phyloP scores from a whole-genome alignment of 306 rosid species.

The Acacia crassicarpa region DNA sequence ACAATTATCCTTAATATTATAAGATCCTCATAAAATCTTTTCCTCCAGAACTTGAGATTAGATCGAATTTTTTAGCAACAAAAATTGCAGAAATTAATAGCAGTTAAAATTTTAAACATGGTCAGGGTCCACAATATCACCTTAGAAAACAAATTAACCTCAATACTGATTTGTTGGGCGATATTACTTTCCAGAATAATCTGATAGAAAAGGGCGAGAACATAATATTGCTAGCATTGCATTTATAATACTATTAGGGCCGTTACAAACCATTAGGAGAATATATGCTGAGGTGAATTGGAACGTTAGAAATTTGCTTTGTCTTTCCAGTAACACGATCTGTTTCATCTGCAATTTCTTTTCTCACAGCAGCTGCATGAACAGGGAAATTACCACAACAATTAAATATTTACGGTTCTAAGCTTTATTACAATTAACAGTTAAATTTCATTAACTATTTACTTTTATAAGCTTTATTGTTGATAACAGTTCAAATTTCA shows the following conservation, averaged over 20 bases:
- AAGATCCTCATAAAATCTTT: not conserved
- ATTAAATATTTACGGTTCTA: not conserved
- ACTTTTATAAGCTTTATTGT: not conserved
- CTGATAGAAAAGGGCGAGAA: not conserved
- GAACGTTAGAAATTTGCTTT: conserved; percentile 74
- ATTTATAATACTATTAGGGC: not conserved
- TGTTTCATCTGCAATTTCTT: conserved; percentile 82
- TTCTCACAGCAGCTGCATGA: conserved; percentile 67
- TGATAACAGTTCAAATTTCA: not conserved
- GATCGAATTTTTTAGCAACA: not conserved
- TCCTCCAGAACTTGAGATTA: not conserved
- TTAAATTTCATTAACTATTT: not conserved
- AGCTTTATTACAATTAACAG: not conserved
- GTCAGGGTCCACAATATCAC: not conserved
- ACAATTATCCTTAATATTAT: not conserved
- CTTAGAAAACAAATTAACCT: not conserved
- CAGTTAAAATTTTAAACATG: not conserved
- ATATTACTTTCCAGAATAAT: not conserved
- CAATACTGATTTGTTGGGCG: not conserved
- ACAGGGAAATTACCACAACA: conserved; percentile 8
- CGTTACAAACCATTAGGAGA: conserved; percentile 29
- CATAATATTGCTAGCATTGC: not conserved
- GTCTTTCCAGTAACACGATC: conserved; percentile 81
- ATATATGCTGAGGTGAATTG: conserved; percentile 86
- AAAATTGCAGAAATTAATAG: not conserved